Base-by-base conservation (phyloP, 148 eudicot genomes). In the Amaranthus palmeri region DNA sequence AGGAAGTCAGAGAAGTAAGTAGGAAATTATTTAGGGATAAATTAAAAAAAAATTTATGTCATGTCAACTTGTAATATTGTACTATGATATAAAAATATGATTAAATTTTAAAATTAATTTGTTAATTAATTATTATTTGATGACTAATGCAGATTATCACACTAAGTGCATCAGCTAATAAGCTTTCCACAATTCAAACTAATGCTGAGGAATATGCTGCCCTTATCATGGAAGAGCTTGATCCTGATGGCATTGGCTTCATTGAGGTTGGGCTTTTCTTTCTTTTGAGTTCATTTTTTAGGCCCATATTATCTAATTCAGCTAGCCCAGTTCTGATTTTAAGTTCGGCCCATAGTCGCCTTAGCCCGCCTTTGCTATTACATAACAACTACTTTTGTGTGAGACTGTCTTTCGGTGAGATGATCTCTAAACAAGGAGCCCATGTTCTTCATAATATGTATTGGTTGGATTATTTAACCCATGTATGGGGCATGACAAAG, bases 181-280 rank as follows among this genome's bases (percentile, higher is more conserved):
- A 83, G 65, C 77, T 83, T 17, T 74, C 83, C 4, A 83, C 79
- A 63, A 75, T 83, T 53, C 81, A 72, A 75, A 77, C 75, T 17
- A 75, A 83, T 53, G 86, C 86, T 46, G 83, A 83, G 40, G 86
- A 83, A 68, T 83, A 83, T 65, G 85, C 85, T 15, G 87, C 87
- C 55, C 81, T 84, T 18, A 84, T 84, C 62, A 84, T 84, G 87
- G 87, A 84, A 61, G 87, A 84, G 64, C 83, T 84, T 44, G 87
- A 84, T 66, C 87, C 85, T 47, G 81, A 74, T 55, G 78, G 78
- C 57, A 77, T 81, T 70, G 84, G 87, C n/a, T 81, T 73, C 65
- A 81, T 79, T 50, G 84, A 81, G 86, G 86, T 83, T 69, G 69
- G 43, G 4, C 12, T 47, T 14, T 15, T 41, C 48, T 75, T 18